These are phyloP conservation scores for Mycena kentingensis DNA, from an alignment of 768 basidiomycete species.

Conservation along the genomic window DNA sequence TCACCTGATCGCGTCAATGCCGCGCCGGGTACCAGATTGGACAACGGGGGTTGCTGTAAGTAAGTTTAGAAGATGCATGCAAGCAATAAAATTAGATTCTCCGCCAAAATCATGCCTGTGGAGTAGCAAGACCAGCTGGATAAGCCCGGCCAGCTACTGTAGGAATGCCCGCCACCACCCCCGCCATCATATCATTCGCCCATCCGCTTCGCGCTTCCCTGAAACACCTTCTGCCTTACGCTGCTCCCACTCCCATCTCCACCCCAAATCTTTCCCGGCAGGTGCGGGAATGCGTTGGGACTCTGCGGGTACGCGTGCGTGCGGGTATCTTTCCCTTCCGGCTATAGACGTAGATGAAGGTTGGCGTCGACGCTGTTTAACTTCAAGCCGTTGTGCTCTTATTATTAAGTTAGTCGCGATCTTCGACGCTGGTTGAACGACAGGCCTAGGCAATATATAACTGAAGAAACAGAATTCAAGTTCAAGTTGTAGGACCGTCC, in stretches of 20 bases:
- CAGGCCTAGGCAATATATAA: too few relatives aligned
- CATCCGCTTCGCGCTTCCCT: conserved; percentile 1
- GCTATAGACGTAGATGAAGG: too few relatives aligned
- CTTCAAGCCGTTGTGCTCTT: too few relatives aligned
- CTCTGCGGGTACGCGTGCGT: neutral
- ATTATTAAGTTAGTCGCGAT: too few relatives aligned
- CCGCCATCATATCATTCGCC: neutral
- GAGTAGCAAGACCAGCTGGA: neutral
- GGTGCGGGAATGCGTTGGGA: neutral
- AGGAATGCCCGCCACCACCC: neutral
- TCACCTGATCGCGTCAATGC: neutral
- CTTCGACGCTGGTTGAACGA: too few relatives aligned
- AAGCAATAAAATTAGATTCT: neutral
- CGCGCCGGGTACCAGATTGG: neutral
- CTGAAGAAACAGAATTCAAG: too few relatives aligned
- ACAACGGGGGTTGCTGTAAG: neutral
- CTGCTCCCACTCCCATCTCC: neutral
- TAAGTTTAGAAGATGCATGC: neutral
- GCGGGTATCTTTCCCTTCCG: neutral
- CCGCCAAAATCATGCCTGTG: neutral
- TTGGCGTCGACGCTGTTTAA: too few relatives aligned
- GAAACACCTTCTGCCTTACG: neutral
- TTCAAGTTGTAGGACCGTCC: neutral
- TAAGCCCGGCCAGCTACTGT: neutral
- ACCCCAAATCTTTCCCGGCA: neutral